phyloP scores from a whole-genome alignment of 768 basidiomycete species.

The Mycena leptocephala region DNA sequence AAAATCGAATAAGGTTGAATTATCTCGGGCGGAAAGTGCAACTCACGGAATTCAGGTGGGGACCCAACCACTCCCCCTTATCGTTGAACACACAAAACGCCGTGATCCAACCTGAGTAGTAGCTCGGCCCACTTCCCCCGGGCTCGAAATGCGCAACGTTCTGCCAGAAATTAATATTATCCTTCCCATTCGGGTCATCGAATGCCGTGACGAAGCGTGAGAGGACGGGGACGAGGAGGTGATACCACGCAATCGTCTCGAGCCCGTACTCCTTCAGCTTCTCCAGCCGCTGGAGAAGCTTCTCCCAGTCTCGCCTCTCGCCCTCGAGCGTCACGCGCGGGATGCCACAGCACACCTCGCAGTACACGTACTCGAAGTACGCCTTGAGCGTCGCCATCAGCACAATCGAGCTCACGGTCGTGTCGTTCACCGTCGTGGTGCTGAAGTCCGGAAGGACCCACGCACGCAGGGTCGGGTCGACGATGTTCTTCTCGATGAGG shows the following conservation, averaged over 20 bases:
- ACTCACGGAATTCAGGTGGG: neutral
- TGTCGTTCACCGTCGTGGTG: conserved; percentile 61
- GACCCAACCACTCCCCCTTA: neutral
- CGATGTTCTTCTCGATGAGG: conserved; percentile 6
- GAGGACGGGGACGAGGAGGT: conserved; percentile 58
- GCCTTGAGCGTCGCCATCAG: conserved; percentile 62
- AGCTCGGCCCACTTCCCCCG: neutral
- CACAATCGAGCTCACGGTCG: conserved; percentile 52
- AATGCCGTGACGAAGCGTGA: conserved; percentile 54
- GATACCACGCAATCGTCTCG: conserved; percentile 51
- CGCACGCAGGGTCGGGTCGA: conserved; percentile 44
- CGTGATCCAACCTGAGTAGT: conserved; percentile 9
- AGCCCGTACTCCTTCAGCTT: conserved; percentile 56
- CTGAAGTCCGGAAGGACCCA: conserved; percentile 62
- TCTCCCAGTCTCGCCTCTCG: conserved; percentile 55
- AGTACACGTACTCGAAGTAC: conserved; percentile 53
- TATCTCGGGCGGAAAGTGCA: too few relatives aligned
- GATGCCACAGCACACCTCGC: conserved; percentile 55
- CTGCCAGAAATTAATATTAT: conserved; percentile 9
- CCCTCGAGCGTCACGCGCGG: conserved; percentile 64
- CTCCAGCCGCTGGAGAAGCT: conserved; percentile 53
- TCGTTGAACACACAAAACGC: neutral
- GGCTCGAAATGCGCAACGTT: conserved; percentile 1
- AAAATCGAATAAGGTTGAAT: neutral
- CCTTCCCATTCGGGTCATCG: conserved; percentile 29